Conservation (phyloP, 352 stramenopile genomes). For the Phytophthora capsici region DNA sequence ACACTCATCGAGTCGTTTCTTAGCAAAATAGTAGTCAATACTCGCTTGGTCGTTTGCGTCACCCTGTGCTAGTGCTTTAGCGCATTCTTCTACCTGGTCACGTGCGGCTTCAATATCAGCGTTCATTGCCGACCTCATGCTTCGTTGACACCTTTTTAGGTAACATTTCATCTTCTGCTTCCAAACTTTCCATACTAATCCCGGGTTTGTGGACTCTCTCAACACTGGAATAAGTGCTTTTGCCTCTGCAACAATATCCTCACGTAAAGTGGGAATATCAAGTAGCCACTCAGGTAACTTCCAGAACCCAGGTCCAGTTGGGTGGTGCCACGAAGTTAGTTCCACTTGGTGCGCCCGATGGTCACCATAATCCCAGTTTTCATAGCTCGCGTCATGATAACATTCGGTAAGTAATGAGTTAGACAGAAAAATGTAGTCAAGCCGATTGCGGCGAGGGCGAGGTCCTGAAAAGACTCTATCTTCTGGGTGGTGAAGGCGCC, state of each 20-base stretch:
- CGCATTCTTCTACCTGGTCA: too few species aligned
- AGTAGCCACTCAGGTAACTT: constrained; percentile 14
- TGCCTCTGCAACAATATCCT: constrained; percentile 3
- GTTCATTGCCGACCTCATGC: too few species aligned
- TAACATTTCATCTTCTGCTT: too few species aligned
- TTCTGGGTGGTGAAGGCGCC: constrained; percentile 12
- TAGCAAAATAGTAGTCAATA: too few species aligned
- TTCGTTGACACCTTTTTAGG: too few species aligned
- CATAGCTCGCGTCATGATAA: not conserved
- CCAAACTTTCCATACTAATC: too few species aligned
- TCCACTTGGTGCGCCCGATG: constrained; percentile 15
- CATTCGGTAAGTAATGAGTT: not conserved
- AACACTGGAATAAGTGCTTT: not conserved
- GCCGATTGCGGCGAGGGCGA: not conserved
- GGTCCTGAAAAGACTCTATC: not conserved
- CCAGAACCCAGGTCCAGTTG: constrained; percentile 10
- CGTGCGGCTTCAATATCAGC: too few species aligned
- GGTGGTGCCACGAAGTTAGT: constrained; percentile 16
- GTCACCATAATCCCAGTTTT: constrained; percentile 4
- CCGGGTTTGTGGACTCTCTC: not conserved
- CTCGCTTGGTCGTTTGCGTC: too few species aligned
- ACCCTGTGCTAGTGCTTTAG: too few species aligned
- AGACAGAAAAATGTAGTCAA: constrained; percentile 18
- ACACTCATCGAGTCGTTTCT: too few species aligned
- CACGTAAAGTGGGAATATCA: not conserved